Evolutionary conservation across 176 grass and related monocot genomes (phyloP), one percentile per base, ranked within the genome.

Genomic region (Musa beccarii): DNA sequence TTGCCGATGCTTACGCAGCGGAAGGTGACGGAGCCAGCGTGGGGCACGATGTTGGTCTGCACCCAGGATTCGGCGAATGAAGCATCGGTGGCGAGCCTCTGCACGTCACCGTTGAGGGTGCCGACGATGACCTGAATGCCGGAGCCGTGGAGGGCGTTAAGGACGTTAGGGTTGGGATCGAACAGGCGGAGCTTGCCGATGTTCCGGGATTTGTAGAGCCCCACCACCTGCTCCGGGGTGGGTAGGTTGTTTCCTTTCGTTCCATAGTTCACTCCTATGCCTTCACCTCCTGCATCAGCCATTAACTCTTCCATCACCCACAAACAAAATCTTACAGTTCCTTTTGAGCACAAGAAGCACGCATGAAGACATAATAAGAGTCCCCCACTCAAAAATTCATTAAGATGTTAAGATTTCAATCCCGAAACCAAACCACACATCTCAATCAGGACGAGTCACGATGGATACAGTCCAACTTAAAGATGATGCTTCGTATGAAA

Each of bases 221-320:
- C 52, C 25, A 84, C 51, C 0, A 75, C 77, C 51, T 75, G 12
- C 0, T 3, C 17, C 1, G 61, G 62, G 7, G 59, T 2, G 25
- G 77, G 83, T 49, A 84, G 83, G 73, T 84, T 84, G 52, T 51
- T 59, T 9, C 77, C 83, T 9, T 69, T 8, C 10, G 49, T 57
- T 14, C 83, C 83, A 52, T 84, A 80, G 49, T 76, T 80, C 55
- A 76, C 50, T 24, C 83, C 69, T 43, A 43, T 5, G 34, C 34
- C 34, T 43, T 43, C 34, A 5, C 34, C 34, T 43, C 34, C 34
- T 43, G 34, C 34, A 43, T 43, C 34, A 43, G 34, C 34, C 34
- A 43, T 6, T 5, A 5, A 6, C 3, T 43, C 34, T 43, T 43
- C 34, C 34, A 43, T 43, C 34, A 43, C 34, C 34, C 4, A 43